A percentile compares a stretch with the other conserved stretches of the same genome.
phyloP scores from a whole-genome alignment of 805 yeast genomes.

The Kazachstania bromeliacearum region DNA sequence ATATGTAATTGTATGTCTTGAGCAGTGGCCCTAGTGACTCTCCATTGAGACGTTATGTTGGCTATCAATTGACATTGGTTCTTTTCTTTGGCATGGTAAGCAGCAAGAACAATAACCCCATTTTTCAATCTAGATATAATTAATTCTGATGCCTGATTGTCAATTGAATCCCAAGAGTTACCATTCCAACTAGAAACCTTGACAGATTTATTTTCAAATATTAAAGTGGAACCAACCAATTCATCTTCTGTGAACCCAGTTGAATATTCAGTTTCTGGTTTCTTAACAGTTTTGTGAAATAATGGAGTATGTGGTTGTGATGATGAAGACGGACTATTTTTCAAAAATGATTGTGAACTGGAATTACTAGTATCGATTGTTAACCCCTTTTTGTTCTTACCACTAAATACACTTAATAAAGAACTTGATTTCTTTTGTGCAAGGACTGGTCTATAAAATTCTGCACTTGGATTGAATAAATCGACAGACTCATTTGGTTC shows the following conservation, averaged over 20 bases:
- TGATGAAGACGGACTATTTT: not conserved
- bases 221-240: not conserved
- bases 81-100: conserved; percentile 7
- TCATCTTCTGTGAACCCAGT: not conserved
- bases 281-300: not conserved
- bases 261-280: not conserved
- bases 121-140: conserved; percentile 5
- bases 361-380: conserved; percentile 8
- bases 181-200: conserved; percentile 21
- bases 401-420: conserved; percentile 20
- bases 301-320: not conserved
- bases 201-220: conserved; percentile 12
- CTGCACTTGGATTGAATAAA: conserved; percentile 15
- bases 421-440: conserved; percentile 18
- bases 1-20: conserved; percentile 25
- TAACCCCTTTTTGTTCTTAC: conserved; percentile 13
- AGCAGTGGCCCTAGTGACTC: conserved; percentile 21
- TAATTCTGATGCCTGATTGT: conserved; percentile 6
- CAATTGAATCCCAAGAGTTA: conserved; percentile 16
- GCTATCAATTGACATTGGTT: conserved; percentile 11
- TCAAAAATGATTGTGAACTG: conserved; percentile 2
- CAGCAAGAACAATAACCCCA: conserved; percentile 9
- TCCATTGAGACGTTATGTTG: conserved; percentile 16
- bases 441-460: conserved; percentile 14
- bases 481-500: not conserved